Base-by-base conservation (phyloP, 257 asterid genomes). In the Datura wrightii region DNA sequence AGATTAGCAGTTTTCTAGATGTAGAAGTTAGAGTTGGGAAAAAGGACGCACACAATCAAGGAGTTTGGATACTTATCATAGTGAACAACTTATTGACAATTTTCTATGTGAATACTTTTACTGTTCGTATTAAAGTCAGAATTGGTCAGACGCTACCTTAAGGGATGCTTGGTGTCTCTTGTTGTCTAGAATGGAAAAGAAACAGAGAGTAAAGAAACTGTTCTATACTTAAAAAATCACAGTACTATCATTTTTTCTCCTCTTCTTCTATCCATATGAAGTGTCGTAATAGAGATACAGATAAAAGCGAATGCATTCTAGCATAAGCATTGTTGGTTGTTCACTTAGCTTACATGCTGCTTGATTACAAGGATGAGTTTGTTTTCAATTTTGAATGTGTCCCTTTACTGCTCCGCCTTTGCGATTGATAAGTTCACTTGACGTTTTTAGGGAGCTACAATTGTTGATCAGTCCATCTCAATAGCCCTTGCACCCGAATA, bases 391-490 rank as follows among this genome's bases (percentile, higher is more conserved):
- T 2, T 42, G 4, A 50, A 3, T 8, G 31, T 60, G 18, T 42
- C 6, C 59, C 46, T 62, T 67, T 10, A 31, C 48, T 62, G 36
- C 54, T 76, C 8, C 8, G 2, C 19, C n/a, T 74, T 76, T 14
- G 63, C 14, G 31, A 52, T 76, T 76, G 46, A 76, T 78, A 39
- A 9, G 48, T 31, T 19, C 52, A 78, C 55, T 67, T 56, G 53
- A 4, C 82, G 56, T 87, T 41, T 84, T 82, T 90, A 92, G 96
- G 96, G 93, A 66, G 91, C 96, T 83, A 89, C 94, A 10, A 91
- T 92, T 78, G 92, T 91, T 63, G 96, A 92, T 85, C 96, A 92
- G 89, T 72, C 93, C 46, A 92, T 91, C 83, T 86, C 87, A 63
- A 88, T 90, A 65, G 86, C 88, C 70, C 88, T 90, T 8, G 92